Evolutionary conservation across 2,329 filamentous ascomycete species (phyloP).

Genomic region (Botrytis aclada): DNA sequence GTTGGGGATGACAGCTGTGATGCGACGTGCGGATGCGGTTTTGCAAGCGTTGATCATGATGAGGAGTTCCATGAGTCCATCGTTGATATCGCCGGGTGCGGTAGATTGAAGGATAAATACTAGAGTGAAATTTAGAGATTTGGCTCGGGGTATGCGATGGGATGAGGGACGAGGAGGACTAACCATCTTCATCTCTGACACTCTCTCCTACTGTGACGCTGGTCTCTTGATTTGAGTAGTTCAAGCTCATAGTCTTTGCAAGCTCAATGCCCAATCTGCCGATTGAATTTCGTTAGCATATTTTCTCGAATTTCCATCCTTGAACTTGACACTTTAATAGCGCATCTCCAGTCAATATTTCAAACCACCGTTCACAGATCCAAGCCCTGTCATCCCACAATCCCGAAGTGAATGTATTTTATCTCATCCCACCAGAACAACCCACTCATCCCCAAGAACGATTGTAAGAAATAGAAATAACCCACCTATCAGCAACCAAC

Average conservation of each 20-base stretch:
- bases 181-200: slow-evolving; percentile 90
- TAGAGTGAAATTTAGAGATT: slow-evolving; percentile 33
- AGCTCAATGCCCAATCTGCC: slow-evolving; percentile 71
- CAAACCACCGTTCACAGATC: not conserved
- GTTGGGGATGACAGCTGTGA: slow-evolving; percentile 93
- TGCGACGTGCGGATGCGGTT: slow-evolving; percentile 79
- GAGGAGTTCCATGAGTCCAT: slow-evolving; percentile 94
- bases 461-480: not conserved
- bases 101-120: slow-evolving; percentile 97
- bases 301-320: slow-evolving; percentile 12
- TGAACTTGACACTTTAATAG: not conserved
- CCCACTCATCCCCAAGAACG: not conserved
- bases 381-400: not conserved
- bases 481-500: slow-evolving; percentile 47
- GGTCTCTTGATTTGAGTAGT: slow-evolving; percentile 84
- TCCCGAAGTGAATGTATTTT: too few relatives aligned
- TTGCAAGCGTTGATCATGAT: slow-evolving; percentile 98
- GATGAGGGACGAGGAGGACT: slow-evolving; percentile 1
- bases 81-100: slow-evolving; percentile 93
- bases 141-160: not conserved
- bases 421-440: not conserved
- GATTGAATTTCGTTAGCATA: slow-evolving; percentile 4
- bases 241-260: slow-evolving; percentile 74
- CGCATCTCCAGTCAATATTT: not conserved
- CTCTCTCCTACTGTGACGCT: slow-evolving; percentile 94